Evolutionary conservation across 495 filamentous ascomycete genomes (phyloP).

Genomic region (Xylaria bambusicola): DNA sequence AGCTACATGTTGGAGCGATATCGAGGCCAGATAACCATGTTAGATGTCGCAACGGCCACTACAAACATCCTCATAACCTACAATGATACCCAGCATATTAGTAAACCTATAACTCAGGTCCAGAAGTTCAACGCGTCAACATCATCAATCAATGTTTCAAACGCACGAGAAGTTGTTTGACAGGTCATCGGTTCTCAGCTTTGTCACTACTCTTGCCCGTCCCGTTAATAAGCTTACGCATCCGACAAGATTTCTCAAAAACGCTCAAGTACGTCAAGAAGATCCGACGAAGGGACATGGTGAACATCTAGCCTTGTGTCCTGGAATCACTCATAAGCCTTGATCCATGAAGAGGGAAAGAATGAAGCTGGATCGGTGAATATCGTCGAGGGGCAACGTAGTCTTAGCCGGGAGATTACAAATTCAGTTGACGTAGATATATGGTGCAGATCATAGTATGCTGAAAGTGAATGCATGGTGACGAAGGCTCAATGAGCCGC

Average conservation of each 20-base stretch:
- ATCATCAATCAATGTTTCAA: slow-evolving; percentile 1
- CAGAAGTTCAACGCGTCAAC: background rate
- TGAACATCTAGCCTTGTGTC: background rate
- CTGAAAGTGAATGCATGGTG: too few species aligned
- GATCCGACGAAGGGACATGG: slow-evolving; percentile 6
- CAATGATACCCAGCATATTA: slow-evolving; percentile 4
- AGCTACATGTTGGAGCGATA: slow-evolving; percentile 9
- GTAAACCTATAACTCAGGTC: background rate
- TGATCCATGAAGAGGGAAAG: background rate
- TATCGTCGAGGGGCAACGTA: too few species aligned
- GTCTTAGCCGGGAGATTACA: too few species aligned
- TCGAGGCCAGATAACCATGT: background rate
- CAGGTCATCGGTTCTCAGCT: background rate
- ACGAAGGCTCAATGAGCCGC: too few species aligned
- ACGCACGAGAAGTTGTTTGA: background rate
- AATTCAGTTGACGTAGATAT: too few species aligned
- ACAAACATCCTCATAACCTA: background rate
- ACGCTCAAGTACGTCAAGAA: slow-evolving; percentile 9
- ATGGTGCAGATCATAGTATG: too few species aligned
- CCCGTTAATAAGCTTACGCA: slow-evolving; percentile 6
- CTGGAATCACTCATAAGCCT: background rate
- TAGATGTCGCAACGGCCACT: background rate
- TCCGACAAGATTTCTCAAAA: slow-evolving; percentile 8
- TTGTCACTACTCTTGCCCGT: background rate
- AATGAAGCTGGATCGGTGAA: too few species aligned